phyloP scores from a whole-genome alignment of 257 asterid species.

The Solanum verrucosum region DNA sequence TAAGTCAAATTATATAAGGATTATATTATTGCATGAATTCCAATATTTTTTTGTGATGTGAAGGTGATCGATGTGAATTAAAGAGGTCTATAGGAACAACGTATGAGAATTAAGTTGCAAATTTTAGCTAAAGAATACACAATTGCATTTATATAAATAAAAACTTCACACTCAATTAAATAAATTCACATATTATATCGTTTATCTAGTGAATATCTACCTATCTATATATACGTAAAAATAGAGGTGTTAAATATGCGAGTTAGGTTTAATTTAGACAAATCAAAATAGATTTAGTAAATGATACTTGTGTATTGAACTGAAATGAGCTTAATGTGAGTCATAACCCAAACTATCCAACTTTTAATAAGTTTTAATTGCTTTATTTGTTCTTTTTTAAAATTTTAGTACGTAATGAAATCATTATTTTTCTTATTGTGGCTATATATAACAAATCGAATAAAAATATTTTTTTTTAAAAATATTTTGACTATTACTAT shows the following conservation, averaged over 20 bases:
- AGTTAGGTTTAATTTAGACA: not conserved
- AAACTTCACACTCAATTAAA: not conserved
- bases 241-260: not conserved
- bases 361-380: not conserved
- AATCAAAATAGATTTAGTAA: not conserved
- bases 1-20: not conserved
- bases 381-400: no score
- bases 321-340: not conserved
- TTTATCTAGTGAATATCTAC: no score
- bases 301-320: not conserved
- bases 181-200: no score
- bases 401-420: no score
- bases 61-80: not conserved
- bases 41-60: not conserved
- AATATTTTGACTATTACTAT: no score
- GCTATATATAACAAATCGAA: no score
- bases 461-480: no score
- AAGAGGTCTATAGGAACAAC: not conserved
- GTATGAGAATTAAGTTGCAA: not conserved
- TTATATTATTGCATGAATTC: not conserved
- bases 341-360: not conserved
- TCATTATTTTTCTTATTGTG: no score
- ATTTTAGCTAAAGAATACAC: not conserved
- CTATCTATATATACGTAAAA: no score
- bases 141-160: not conserved